Percentiles rank a stretch among this genome's conserved stretches.
Evolutionary conservation across 495 filamentous ascomycete species (phyloP).

Genomic region (Pyrenopolyporus hunteri): DNA sequence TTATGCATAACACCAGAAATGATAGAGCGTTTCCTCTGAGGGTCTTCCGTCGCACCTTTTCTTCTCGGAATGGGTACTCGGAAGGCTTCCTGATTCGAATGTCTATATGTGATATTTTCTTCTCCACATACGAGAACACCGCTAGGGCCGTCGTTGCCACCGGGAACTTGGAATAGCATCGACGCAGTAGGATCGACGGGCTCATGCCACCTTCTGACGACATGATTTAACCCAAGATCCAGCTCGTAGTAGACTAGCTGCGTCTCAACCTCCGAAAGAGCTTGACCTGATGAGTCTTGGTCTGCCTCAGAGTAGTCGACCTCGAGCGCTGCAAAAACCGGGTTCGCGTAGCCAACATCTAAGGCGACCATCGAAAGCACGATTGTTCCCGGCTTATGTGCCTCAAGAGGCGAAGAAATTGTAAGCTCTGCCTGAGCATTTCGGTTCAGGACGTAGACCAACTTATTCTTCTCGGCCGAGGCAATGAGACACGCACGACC

Average conservation of each 20-base stretch:
- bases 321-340: conserved; percentile 92
- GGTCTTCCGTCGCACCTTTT: conserved; percentile 86
- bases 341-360: conserved; percentile 96
- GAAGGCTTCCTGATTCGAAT: conserved; percentile 88
- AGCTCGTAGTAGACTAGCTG: conserved; percentile 95
- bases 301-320: conserved; percentile 92
- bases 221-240: conserved; percentile 94
- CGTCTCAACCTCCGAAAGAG: conserved; percentile 82
- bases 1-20: conserved; percentile 95
- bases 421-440: conserved; percentile 93
- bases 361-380: conserved; percentile 85
- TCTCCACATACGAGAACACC: conserved; percentile 94
- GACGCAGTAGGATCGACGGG: conserved; percentile 88
- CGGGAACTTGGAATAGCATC: conserved; percentile 93
- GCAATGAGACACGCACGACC: conserved; percentile 94
- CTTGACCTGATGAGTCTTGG: conserved; percentile 86
- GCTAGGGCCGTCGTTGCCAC: conserved; percentile 90
- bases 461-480: conserved; percentile 97
- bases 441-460: conserved; percentile 97
- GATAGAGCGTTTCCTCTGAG: conserved; percentile 83
- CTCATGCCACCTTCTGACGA: conserved; percentile 94
- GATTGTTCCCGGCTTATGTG: conserved; percentile 91
- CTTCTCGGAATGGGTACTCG: conserved; percentile 88
- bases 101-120: conserved; percentile 92
- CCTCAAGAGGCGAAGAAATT: conserved; percentile 96